A percentile compares a stretch with the other conserved stretches of the same genome.
Conservation (phyloP, 352 stramenopile species). For the Thraustotheca clavata region DNA sequence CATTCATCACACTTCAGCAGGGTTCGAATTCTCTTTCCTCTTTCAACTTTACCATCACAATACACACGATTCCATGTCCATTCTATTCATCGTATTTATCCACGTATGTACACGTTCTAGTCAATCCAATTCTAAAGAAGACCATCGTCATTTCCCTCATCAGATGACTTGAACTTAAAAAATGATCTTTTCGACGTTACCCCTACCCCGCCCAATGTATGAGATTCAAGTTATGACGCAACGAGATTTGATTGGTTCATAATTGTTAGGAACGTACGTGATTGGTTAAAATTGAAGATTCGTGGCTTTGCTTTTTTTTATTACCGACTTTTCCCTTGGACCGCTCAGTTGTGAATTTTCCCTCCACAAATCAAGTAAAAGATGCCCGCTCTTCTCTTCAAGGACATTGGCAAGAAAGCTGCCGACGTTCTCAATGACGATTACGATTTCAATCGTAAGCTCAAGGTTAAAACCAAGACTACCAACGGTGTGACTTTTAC, state of each 20-base stretch:
- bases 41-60: no score
- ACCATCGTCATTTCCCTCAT: no score
- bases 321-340: background rate
- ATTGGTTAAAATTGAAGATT: slow-evolving; percentile 9
- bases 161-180: no score
- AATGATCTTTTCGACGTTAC: background rate
- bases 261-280: background rate
- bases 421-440: slow-evolving; percentile 64
- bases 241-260: slow-evolving; percentile 11
- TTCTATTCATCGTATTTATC: no score
- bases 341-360: slow-evolving; percentile 15
- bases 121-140: no score
- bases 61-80: no score
- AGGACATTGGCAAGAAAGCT: slow-evolving; percentile 77
- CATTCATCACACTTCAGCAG: no score
- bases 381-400: slow-evolving; percentile 44
- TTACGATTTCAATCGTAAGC: slow-evolving; percentile 71
- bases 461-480: slow-evolving; percentile 77
- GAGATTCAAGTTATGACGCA: slow-evolving; percentile 15
- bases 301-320: background rate
- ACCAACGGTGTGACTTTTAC: slow-evolving; percentile 73
- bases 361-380: background rate
- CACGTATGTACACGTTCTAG: no score
- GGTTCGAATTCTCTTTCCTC: no score
- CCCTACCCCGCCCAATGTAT: background rate